Evolutionary conservation across 495 filamentous ascomycete species (phyloP).

Genomic region (Cenococcum geophilum): DNA sequence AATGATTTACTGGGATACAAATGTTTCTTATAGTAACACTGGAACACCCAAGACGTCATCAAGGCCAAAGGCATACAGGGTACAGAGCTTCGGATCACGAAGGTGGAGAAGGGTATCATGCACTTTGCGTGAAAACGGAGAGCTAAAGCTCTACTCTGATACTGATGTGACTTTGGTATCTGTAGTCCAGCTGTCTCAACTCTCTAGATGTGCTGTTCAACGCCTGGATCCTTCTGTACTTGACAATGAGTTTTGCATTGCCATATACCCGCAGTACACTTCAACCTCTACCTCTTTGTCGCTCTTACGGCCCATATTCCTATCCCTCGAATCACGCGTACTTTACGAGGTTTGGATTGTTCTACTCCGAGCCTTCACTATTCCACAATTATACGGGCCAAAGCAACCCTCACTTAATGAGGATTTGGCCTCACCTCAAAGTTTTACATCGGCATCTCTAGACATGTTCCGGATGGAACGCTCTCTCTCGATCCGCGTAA

Average conservation of each 20-base stretch:
- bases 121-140: constrained; percentile 89
- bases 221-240: constrained; percentile 85
- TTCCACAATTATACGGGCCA: constrained; percentile 81
- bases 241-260: constrained; percentile 90
- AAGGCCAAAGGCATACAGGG: constrained; percentile 47
- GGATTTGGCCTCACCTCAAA: constrained; percentile 27
- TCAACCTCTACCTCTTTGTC: constrained; percentile 57
- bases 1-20: constrained; percentile 82
- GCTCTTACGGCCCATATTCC: constrained; percentile 68
- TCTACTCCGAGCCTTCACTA: constrained; percentile 82
- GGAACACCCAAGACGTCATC: constrained; percentile 35
- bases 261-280: constrained; percentile 79
- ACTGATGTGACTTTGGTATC: constrained; percentile 71
- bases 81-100: constrained; percentile 50
- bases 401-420: constrained; percentile 40
- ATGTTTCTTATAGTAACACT: constrained; percentile 49
- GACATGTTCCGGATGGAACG: constrained; percentile 66
- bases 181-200: constrained; percentile 79
- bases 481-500: constrained; percentile 51
- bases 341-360: constrained; percentile 97
- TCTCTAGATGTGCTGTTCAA: constrained; percentile 85
- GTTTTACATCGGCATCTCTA: constrained; percentile 33
- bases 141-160: constrained; percentile 85
- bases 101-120: constrained; percentile 86
- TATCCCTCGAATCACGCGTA: constrained; percentile 79